Percentiles rank a stretch among this genome's conserved stretches.
These are phyloP conservation scores for Stenogyne calaminthoides DNA, from an alignment of 305 asterid species.

Conservation along the genomic window DNA sequence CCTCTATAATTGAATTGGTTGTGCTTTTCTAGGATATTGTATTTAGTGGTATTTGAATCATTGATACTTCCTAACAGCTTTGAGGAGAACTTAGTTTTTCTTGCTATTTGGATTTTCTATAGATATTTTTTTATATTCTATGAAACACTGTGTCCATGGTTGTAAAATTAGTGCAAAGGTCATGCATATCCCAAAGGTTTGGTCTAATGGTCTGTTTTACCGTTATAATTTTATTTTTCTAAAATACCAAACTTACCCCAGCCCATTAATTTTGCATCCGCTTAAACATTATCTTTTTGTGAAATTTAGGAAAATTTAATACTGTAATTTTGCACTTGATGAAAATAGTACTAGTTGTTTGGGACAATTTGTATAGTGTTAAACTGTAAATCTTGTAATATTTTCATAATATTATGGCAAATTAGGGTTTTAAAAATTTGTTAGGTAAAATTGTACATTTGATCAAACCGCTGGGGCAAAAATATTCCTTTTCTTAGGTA, in stretches of 20 bases:
- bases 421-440: not conserved
- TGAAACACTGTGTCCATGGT: not conserved
- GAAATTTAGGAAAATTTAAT: not conserved
- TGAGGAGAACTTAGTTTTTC: conserved; percentile 14
- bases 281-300: not conserved
- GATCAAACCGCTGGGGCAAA: not conserved
- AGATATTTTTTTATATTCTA: not conserved
- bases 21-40: not conserved
- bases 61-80: not conserved
- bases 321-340: not conserved
- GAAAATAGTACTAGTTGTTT: not conserved
- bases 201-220: not conserved
- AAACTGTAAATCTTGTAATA: not conserved
- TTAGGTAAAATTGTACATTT: not conserved
- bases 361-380: not conserved
- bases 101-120: not conserved
- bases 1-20: not conserved
- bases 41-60: not conserved
- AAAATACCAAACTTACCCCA: not conserved
- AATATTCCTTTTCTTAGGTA: not conserved
- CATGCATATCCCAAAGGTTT: not conserved
- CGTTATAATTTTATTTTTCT: not conserved
- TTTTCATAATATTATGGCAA: not conserved
- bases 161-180: not conserved
- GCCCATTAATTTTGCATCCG: not conserved